Evolutionary conservation across 2,329 filamentous ascomycete genomes (phyloP), one percentile per base, ranked within the genome.

Genomic region (Aureobasidium sp.): DNA sequence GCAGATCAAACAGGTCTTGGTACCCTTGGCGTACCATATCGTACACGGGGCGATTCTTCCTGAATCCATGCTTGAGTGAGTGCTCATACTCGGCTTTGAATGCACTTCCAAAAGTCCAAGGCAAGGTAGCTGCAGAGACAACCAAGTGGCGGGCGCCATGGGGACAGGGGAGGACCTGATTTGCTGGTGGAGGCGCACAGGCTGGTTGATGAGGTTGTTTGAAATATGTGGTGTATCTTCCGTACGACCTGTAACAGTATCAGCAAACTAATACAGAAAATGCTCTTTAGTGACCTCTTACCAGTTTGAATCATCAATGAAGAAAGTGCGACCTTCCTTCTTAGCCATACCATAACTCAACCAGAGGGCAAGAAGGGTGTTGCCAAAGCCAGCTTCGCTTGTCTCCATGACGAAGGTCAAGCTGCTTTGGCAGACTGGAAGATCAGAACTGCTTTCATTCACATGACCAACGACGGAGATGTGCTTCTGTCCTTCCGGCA

Each of bases 271-370:
- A 41, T 4, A 5, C 15, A n/a, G 15, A 9, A 50, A n/a, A 13
- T 42, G 5, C 36, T 15, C n/a, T 20, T 2, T 8, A 2, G 13
- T 12, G 2, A 42, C 9, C 2, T 20, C 57, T 39, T 51, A 60
- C 82, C 91, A 96, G 66, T 87, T 82, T 7, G 87, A 85, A 74
- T 96, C 91, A 68, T 95, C 90, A 65, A 96, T 79, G 76, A 96
- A 95, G 74, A 96, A 95, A 0, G 85, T 80, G 27, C 90, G 80
- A 15, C 83, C 84, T 71, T 95, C 88, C 63, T 86, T 82, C 70
- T 87, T 80, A 2, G 91, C 90, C 60, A 95, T 76, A 3, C 89
- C 89, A 71, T 94, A 95, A 29, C 90, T 87, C 68, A 88, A 87
- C 90, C 91, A 96, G 62, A 96, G 72, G 70, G 87, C 82, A 82